Percentiles rank a stretch among this genome's conserved stretches.
Evolutionary conservation across 169 alveolate genomes (phyloP).

Genomic region (Eimeria necatrix): DNA sequence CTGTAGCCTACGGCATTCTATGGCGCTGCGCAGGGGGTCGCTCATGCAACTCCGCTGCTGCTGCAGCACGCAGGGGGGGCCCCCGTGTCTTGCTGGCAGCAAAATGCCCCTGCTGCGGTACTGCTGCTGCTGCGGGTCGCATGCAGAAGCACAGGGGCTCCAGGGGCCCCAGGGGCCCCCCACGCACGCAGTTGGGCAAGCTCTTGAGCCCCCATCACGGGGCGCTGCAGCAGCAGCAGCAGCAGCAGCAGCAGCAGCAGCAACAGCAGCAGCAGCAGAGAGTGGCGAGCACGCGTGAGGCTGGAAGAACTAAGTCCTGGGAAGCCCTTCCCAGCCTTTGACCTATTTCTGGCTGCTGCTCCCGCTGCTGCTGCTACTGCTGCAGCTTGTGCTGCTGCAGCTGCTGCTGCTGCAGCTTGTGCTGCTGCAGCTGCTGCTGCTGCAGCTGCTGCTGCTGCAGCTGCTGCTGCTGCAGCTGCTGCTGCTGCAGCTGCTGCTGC

Average conservation of each 20-base stretch:
- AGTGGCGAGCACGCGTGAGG: too few species aligned
- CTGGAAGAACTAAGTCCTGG: too few species aligned
- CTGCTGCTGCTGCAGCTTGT: neutral
- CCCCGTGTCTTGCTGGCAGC: constrained; percentile 51
- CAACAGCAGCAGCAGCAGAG: constrained; percentile 5
- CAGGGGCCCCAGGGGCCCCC: constrained; percentile 52
- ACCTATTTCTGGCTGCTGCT: too few species aligned
- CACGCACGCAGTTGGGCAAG: neutral
- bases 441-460: neutral
- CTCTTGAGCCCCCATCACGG: constrained; percentile 25
- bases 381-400: too few species aligned
- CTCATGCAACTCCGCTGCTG: neutral
- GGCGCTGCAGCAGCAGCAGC: constrained; percentile 40
- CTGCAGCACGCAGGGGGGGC: constrained; percentile 41
- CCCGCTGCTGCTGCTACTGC: too few species aligned
- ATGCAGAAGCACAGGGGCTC: neutral
- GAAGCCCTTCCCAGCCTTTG: too few species aligned
- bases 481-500: constrained; percentile 18
- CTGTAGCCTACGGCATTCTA: constrained; percentile 7
- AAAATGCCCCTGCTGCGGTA: constrained; percentile 40
- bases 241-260: constrained; percentile 46
- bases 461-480: neutral
- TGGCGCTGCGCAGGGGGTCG: neutral
- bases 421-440: neutral
- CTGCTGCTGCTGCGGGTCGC: constrained; percentile 56